A percentile compares a stretch with the other conserved stretches of the same genome.
Conservation (phyloP, 2,329 filamentous ascomycete species). For the Fusarium verrucosum region DNA sequence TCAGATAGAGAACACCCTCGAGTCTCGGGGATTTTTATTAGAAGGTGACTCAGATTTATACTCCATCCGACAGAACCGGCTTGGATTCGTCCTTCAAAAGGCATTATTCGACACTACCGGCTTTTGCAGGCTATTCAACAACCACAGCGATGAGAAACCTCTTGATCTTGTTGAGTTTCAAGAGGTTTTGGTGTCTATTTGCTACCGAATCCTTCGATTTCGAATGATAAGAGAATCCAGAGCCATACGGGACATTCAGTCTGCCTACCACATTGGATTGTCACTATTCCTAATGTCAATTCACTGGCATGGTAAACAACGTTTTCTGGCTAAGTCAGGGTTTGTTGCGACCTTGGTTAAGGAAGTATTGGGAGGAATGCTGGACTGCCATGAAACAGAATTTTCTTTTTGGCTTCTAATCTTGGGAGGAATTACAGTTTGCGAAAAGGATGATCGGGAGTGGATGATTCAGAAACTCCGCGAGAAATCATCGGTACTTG, state of each 20-base stretch:
- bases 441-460: background rate
- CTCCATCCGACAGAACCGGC: accelerated
- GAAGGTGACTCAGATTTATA: accelerated
- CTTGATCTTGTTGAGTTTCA: conserved; percentile 3
- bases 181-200: background rate
- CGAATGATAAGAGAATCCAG: background rate
- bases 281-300: conserved; percentile 1
- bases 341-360: background rate
- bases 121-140: background rate
- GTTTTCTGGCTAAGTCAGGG: background rate
- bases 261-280: background rate
- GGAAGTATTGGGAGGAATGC: accelerated
- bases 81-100: accelerated
- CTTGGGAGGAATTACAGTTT: background rate
- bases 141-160: background rate
- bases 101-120: background rate
- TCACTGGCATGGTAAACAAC: conserved; percentile 2
- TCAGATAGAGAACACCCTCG: accelerated
- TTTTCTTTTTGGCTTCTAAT: background rate
- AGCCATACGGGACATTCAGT: background rate
- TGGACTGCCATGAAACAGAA: accelerated
- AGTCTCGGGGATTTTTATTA: background rate
- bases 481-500: background rate
- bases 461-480: background rate
- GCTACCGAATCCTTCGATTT: background rate